A percentile compares a stretch with the other conserved stretches of the same genome.
Evolutionary conservation across 495 filamentous ascomycete genomes (phyloP).

Genomic region (Chaetomium cochliodes): DNA sequence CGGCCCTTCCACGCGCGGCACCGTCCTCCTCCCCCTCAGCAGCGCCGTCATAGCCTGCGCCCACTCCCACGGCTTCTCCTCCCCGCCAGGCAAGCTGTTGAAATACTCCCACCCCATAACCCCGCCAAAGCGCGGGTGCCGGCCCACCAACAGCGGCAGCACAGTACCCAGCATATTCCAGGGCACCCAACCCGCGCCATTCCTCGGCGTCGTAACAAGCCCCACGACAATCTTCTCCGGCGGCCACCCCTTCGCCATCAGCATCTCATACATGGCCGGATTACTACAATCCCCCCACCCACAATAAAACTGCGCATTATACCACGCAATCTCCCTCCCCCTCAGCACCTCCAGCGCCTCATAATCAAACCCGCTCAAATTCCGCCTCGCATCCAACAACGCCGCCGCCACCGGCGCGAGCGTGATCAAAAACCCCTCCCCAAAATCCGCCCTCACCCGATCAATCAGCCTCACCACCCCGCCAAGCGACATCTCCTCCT

Average conservation of each 20-base stretch:
- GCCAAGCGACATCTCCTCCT: conserved; percentile 70
- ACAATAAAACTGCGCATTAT: conserved; percentile 85
- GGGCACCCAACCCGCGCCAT: conserved; percentile 54
- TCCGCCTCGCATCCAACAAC: conserved; percentile 51
- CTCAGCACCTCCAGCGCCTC: conserved; percentile 64
- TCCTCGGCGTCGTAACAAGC: conserved; percentile 72
- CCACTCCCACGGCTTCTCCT: conserved; percentile 66
- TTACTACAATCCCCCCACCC: conserved; percentile 66
- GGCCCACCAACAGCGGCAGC: conserved; percentile 37
- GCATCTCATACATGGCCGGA: conserved; percentile 63
- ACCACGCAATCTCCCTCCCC: conserved; percentile 69
- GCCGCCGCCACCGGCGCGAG: conserved; percentile 78
- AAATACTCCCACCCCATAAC: conserved; percentile 92
- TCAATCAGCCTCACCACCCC: conserved; percentile 74
- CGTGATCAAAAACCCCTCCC: conserved; percentile 67
- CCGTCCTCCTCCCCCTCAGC: conserved; percentile 28
- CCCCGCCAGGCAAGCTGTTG: conserved; percentile 63
- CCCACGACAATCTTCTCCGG: conserved; percentile 71
- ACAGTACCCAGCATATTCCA: conserved; percentile 39
- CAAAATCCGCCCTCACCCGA: conserved; percentile 70
- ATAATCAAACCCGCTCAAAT: conserved; percentile 78
- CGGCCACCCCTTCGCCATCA: conserved; percentile 72
- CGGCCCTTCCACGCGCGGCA: not conserved
- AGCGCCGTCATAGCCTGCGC: conserved; percentile 48
- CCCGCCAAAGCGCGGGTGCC: conserved; percentile 60